Percentiles rank a stretch among this genome's conserved stretches.
phyloP scores from a whole-genome alignment of 805 yeast species.

The Barnettozyma salicaria region DNA sequence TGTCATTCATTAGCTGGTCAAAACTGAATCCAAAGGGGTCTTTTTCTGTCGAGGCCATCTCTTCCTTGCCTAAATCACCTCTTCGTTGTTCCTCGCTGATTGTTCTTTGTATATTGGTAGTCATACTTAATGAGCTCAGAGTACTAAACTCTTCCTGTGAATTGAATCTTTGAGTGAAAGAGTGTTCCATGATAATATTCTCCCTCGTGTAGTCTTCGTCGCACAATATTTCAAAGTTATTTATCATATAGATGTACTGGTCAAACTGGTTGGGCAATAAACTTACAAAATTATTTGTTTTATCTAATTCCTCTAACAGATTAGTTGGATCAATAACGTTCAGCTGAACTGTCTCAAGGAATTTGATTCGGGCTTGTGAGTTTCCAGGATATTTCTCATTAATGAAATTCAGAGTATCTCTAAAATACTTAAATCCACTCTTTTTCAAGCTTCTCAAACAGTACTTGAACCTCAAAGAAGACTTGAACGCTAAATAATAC shows the following conservation, averaged over 20 bases:
- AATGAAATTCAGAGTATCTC: conserved; percentile 21
- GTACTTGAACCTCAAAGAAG: conserved; percentile 21
- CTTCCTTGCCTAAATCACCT: too few species aligned
- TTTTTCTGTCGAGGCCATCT: too few species aligned
- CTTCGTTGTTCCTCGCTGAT: too few species aligned
- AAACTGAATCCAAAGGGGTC: too few species aligned
- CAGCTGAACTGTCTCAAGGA: conserved; percentile 15
- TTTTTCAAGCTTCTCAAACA: conserved; percentile 19
- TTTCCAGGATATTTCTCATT: conserved; percentile 17
- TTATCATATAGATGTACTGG: neutral
- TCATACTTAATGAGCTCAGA: neutral
- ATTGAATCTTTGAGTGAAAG: conserved; percentile 7
- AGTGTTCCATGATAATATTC: conserved; percentile 21
- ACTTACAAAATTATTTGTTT: conserved; percentile 15
- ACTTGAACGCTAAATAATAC: conserved; percentile 24
- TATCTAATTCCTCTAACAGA: conserved; percentile 17
- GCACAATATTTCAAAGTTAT: conserved; percentile 9
- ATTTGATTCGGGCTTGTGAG: conserved; percentile 12
- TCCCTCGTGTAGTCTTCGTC: conserved; percentile 15
- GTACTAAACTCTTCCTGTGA: neutral
- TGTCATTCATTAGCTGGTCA: too few species aligned
- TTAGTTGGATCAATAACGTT: conserved; percentile 14
- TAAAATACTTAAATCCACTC: conserved; percentile 23
- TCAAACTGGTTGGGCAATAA: conserved; percentile 9
- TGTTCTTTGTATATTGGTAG: too few species aligned